Conservation (phyloP, 2,329 filamentous ascomycete genomes). For the Fusarium multiceps region DNA sequence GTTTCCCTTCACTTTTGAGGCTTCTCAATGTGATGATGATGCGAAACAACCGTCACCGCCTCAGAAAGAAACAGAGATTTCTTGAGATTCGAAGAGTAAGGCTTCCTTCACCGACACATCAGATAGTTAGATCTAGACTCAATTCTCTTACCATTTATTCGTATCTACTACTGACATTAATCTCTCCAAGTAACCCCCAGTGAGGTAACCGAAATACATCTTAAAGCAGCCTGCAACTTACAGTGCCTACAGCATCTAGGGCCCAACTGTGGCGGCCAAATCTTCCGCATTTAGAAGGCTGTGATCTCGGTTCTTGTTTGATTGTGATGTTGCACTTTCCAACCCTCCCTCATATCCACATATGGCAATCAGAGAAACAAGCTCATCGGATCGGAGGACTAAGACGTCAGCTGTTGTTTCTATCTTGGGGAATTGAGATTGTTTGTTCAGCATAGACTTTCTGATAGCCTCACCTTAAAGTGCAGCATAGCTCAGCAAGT, state of each 20-base stretch:
- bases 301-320: constrained; percentile 34
- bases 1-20: constrained; percentile 20
- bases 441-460: constrained; percentile 17
- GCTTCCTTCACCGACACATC: constrained; percentile 13
- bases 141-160: neutral
- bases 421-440: constrained; percentile 19
- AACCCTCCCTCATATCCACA: constrained; percentile 23
- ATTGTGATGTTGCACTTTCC: constrained; percentile 26
- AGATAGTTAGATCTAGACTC: neutral
- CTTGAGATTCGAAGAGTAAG: neutral
- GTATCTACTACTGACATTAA: constrained; percentile 8
- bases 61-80: constrained; percentile 1
- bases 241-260: neutral
- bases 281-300: constrained; percentile 31
- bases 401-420: constrained; percentile 18
- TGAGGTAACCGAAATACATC: constrained; percentile 27
- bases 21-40: constrained; percentile 15
- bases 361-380: constrained; percentile 13
- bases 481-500: neutral
- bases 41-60: constrained; percentile 19
- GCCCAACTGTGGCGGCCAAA: neutral
- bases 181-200: constrained; percentile 7
- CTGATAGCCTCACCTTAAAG: constrained; percentile 6
- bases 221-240: constrained; percentile 6
- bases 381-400: constrained; percentile 19